These are phyloP conservation scores for Crithidia brevicula DNA, from an alignment of 208 protist species.

Conservation along the genomic window DNA sequence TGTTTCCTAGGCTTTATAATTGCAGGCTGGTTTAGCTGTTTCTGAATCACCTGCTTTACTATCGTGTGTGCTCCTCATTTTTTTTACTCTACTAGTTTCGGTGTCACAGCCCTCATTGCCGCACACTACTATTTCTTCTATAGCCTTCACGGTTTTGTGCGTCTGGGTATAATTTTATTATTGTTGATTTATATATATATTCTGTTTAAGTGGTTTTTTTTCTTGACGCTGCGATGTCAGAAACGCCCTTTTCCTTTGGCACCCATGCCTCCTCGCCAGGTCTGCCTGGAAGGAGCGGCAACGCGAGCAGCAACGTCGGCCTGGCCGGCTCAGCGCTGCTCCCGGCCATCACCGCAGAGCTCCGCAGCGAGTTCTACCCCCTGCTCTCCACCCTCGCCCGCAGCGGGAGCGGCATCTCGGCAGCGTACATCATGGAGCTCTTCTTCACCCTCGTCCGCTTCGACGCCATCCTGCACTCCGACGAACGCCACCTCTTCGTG, in stretches of 20 bases:
- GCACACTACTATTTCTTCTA: too few species aligned
- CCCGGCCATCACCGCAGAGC: conserved; percentile 49
- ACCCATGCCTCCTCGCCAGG: background rate
- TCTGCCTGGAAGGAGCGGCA: conserved; percentile 9
- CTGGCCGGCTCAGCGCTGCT: conserved; percentile 35
- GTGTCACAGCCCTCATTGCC: too few species aligned
- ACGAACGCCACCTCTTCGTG: conserved; percentile 78
- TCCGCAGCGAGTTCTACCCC: conserved; percentile 69
- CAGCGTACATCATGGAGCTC: conserved; percentile 81
- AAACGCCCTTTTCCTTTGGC: background rate
- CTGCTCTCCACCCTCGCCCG: conserved; percentile 61
- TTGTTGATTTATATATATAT: too few species aligned
- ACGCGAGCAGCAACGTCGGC: conserved; percentile 15
- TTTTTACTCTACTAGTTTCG: too few species aligned
- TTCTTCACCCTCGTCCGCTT: conserved; percentile 70
- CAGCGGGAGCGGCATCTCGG: conserved; percentile 31
- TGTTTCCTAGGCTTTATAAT: too few species aligned
- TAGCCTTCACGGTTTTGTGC: background rate
- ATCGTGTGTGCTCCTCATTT: too few species aligned
- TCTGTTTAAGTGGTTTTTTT: too few species aligned
- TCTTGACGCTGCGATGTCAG: conserved; percentile 8
- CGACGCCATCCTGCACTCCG: conserved; percentile 63
- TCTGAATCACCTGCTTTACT: too few species aligned
- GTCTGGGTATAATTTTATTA: background rate
- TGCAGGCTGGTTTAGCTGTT: too few species aligned